These are phyloP conservation scores for Evansstolkia leycettana DNA, from an alignment of 495 filamentous ascomycete genomes.

Conservation along the genomic window DNA sequence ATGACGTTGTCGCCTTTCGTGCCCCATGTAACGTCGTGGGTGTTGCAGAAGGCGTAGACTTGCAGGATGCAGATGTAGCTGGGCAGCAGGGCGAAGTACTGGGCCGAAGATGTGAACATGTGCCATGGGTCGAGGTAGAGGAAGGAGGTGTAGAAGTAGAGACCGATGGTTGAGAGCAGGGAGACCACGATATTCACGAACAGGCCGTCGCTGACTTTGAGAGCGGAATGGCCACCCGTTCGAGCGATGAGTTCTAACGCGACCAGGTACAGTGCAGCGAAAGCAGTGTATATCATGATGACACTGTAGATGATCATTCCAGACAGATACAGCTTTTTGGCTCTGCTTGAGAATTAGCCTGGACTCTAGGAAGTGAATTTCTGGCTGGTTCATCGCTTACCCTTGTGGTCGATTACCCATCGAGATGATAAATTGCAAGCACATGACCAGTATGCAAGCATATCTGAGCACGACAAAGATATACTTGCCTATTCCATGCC, in stretches of 20 bases:
- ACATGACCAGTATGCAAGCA: constrained; percentile 73
- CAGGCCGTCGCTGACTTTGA: constrained; percentile 67
- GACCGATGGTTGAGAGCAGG: constrained; percentile 75
- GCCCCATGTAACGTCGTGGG: constrained; percentile 97
- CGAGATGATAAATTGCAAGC: constrained; percentile 93
- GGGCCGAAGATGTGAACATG: constrained; percentile 88
- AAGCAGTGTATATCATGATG: constrained; percentile 95
- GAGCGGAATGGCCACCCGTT: constrained; percentile 20
- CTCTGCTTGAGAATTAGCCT: constrained; percentile 22
- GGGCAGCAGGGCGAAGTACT: constrained; percentile 89
- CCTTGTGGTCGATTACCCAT: constrained; percentile 97
- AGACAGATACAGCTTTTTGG: constrained; percentile 78
- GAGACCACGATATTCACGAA: constrained; percentile 93
- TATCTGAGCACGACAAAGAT: constrained; percentile 85
- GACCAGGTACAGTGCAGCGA: constrained; percentile 77
- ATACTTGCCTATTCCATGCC: constrained; percentile 66
- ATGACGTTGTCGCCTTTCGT: constrained; percentile 97
- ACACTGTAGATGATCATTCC: constrained; percentile 79
- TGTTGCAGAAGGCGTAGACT: constrained; percentile 99
- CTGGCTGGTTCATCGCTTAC: constrained; percentile 19
- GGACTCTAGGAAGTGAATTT: neutral
- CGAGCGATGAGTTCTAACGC: constrained; percentile 58
- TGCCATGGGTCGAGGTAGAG: constrained; percentile 98
- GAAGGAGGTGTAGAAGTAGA: constrained; percentile 95
- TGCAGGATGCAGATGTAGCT: constrained; percentile 94